Evolutionary conservation across 768 basidiomycete species (phyloP).

Genomic region (Boletales sp.): DNA sequence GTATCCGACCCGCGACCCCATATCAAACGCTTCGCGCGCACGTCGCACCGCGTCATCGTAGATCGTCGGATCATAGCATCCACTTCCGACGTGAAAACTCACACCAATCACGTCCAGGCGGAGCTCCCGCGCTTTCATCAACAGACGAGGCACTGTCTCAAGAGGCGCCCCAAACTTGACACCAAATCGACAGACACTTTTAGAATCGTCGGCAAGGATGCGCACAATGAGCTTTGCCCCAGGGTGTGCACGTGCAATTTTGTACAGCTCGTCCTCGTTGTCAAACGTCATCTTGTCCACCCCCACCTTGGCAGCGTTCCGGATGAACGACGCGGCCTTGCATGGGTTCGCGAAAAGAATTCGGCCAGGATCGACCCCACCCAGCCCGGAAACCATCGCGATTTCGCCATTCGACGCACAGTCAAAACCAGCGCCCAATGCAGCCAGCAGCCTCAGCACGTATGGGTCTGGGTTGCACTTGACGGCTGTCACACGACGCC

Average conservation of each 20-base stretch:
- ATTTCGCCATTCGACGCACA: slow-evolving; percentile 97
- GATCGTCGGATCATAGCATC: slow-evolving; percentile 88
- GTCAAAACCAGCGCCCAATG: slow-evolving; percentile 92
- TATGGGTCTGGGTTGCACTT: slow-evolving; percentile 99
- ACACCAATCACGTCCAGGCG: slow-evolving; percentile 87
- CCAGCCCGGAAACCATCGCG: slow-evolving; percentile 66
- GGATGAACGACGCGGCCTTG: slow-evolving; percentile 93
- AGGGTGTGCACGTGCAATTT: slow-evolving; percentile 80
- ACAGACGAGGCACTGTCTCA: slow-evolving; percentile 69
- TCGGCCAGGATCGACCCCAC: slow-evolving; percentile 70
- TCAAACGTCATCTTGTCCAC: slow-evolving; percentile 98
- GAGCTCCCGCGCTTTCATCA: slow-evolving; percentile 76
- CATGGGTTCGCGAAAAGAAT: slow-evolving; percentile 99
- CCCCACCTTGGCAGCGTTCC: slow-evolving; percentile 70
- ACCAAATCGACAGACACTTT: slow-evolving; percentile 88
- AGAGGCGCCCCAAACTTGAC: slow-evolving; percentile 96
- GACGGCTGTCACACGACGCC: slow-evolving; percentile 55
- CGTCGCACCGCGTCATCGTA: slow-evolving; percentile 88
- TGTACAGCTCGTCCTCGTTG: slow-evolving; percentile 93
- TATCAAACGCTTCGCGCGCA: slow-evolving; percentile 80
- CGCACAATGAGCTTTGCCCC: slow-evolving; percentile 84
- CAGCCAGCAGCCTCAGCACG: slow-evolving; percentile 84
- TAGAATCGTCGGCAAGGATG: slow-evolving; percentile 97
- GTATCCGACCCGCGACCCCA: slow-evolving; percentile 80
- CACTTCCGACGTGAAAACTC: slow-evolving; percentile 97